Evolutionary conservation across 331 rosid species (phyloP).

Genomic region (Rosa hybrid): DNA sequence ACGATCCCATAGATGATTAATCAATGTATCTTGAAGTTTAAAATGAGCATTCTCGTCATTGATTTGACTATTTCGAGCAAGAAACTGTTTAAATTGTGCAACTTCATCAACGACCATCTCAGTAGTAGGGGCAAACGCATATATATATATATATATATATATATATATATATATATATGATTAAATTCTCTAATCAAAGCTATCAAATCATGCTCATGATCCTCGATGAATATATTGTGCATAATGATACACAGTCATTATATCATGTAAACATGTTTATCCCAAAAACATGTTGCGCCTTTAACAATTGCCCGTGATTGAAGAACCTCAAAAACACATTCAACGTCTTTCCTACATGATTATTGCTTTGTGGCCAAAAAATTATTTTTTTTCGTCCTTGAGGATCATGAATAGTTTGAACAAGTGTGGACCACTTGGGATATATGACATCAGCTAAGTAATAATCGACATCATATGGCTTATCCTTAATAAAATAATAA

Average conservation of each 20-base stretch:
- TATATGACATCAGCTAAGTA: conserved; percentile 5
- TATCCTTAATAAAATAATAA: no score
- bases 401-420: conserved; percentile 2
- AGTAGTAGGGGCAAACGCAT: neutral
- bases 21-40: neutral
- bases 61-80: neutral
- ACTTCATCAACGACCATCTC: neutral
- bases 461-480: neutral
- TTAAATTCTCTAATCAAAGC: neutral
- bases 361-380: neutral
- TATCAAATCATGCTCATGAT: neutral
- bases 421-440: conserved; percentile 3
- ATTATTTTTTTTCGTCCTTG: neutral
- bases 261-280: neutral
- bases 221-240: neutral
- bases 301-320: neutral
- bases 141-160: no score
- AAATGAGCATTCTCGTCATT: neutral
- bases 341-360: neutral
- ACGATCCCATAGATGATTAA: neutral
- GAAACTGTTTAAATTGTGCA: neutral
- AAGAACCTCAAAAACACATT: neutral
- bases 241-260: neutral
- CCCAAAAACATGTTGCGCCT: neutral
- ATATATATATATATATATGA: no score